Base-by-base conservation (phyloP, 1,284 basidiomycete genomes). In the Caloboletus firmus region DNA sequence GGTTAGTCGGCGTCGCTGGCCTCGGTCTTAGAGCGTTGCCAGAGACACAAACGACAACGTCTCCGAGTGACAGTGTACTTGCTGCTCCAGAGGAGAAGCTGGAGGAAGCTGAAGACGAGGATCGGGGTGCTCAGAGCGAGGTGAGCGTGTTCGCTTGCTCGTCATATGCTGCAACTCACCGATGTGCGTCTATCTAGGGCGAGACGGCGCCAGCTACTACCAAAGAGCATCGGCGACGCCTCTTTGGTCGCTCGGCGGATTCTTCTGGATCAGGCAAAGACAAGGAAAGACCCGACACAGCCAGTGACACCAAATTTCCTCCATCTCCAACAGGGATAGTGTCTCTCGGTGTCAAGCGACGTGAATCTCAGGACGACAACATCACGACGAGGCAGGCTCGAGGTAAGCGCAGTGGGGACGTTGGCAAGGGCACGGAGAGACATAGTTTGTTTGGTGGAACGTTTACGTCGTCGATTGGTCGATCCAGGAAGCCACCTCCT, bases 401-500 rank as follows among this genome's bases (percentile, higher is more conserved):
- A 51, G 60, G 69, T 15, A 82, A 79, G 68, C 79, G 76, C 60
- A 81, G 78, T 56, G 51, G 73, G 15, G 86, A 88, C 58, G 75
- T 62, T n/a, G 63, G 72, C 35, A 86, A 78, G 64, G 66, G 69
- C 32, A 67, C 73, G 18, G 85, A 89, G 45, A 75, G 89, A n/a
- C 71, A 87, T 42, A 91, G 89, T 67, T 84, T 95, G 61, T 93
- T 95, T 66, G 87, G 88, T 18, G 79, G 75, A 28, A 67, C 81
- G 8, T 83, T 88, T 62, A 69, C 73, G 20, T 76, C 78, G 0
- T 75, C 82, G 8, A 63, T 89, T 53, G 80, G 83, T 32, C 88
- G 87, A 64, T 74, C 75, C 48, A 75, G 93, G 58, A 95, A 95
- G 68, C 92, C 92, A 1, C 78, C 91, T 4, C 93, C 93, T 13